A percentile compares a stretch with the other conserved stretches of the same genome.
Evolutionary conservation across 768 basidiomycete genomes (phyloP).

Genomic region (Amanita pallidorosea): DNA sequence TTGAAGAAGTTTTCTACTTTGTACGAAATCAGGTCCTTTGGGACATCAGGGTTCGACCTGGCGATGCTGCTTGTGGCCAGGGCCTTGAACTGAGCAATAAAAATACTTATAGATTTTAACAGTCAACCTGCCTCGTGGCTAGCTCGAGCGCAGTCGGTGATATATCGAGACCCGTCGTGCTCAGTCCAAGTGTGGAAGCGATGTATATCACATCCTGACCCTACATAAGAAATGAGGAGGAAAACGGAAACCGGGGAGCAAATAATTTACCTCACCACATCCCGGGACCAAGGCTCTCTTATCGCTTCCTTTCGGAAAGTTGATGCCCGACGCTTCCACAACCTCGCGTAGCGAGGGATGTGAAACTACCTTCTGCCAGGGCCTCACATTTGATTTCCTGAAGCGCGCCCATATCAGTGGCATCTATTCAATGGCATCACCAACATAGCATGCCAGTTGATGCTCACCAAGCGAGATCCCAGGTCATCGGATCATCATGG

Average conservation of each 20-base stretch:
- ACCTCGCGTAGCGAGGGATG: conserved; percentile 1
- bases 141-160: conserved; percentile 39
- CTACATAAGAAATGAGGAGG: conserved; percentile 17
- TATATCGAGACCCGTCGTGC: conserved; percentile 45
- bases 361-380: not conserved
- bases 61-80: not conserved
- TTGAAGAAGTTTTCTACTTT: conserved; percentile 45
- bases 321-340: not conserved
- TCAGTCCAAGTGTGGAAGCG: conserved; percentile 34
- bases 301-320: not conserved
- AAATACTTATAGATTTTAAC: not conserved
- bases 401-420: too few relatives aligned
- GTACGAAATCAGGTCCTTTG: conserved; percentile 25
- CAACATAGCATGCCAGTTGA: too few relatives aligned
- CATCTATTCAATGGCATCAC: too few relatives aligned
- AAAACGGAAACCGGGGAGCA: not conserved
- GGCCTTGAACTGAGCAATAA: conserved; percentile 1
- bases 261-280: not conserved
- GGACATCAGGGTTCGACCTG: conserved; percentile 10
- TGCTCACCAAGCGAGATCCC: not conserved
- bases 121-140: conserved; percentile 28
- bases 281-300: conserved; percentile 1
- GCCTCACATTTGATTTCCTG: not conserved
- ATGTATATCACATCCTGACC: conserved; percentile 53
- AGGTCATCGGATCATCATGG: not conserved